Evolutionary conservation across 1,284 basidiomycete genomes (phyloP), one percentile per base, ranked within the genome.

Genomic region (Boletellus deceptivus): DNA sequence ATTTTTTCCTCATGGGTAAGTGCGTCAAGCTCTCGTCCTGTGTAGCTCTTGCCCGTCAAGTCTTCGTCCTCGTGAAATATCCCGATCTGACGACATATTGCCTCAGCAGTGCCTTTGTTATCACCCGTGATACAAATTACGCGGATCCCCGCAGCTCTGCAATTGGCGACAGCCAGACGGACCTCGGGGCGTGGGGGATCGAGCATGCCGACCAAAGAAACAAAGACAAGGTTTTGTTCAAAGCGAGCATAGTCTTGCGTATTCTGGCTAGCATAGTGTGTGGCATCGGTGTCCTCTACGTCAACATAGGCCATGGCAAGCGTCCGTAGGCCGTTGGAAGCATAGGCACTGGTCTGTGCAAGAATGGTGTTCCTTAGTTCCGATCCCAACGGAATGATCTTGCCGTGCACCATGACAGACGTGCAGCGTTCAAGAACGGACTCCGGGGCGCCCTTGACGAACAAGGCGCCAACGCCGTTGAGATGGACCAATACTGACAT

Each of bases 121-220:
- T 99, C 97, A 36, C 97, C 97, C 2, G 97, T 99, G 68, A 99
- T 98, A 62, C 97, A 95, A 58, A 99, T 87, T 38, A 98, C 93
- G 39, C 94, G 83, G 61, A 99, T 98, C 22, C 97, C 97, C 4
- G 97, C 97, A 24, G 88, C 86, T 59, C 79, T 84, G 74, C 95
- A 98, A 66, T 92, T 92, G 36, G 86, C 89, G 37, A 99, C 86
- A 14, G 97, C 96, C 35, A 72, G 76, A 40, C 81, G 80, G 24
- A 95, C 96, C 72, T 98, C 97, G 13, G 95, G 95, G 24, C 97
- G 89, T 14, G 97, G 97, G 14, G 96, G 97, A 67, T 99, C 97
- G 33, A 96, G 81, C 96, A 99, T 99, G 51, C 93, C 97, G 47
- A 97, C 93, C 31, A 99, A 77, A 25, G 93, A 94, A 52, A 98